These are phyloP conservation scores for Spinacia oleracea DNA, from an alignment of 179 eudicot species.

Conservation along the genomic window DNA sequence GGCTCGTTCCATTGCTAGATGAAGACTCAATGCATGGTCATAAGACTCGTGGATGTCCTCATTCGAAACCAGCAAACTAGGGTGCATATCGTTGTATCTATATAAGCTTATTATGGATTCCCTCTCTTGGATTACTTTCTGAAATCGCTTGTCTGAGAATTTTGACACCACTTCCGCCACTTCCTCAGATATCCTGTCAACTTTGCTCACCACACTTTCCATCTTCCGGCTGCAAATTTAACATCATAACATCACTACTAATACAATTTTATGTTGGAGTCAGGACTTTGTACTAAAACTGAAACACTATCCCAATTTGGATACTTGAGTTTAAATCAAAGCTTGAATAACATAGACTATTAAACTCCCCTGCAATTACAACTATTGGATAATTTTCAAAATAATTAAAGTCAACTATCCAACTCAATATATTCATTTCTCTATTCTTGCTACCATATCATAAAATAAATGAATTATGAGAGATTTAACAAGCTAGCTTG, in stretches of 20 bases:
- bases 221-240: slow-evolving; percentile 53
- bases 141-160: slow-evolving; percentile 29
- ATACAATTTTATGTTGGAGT: too few species aligned
- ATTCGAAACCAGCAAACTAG: slow-evolving; percentile 37
- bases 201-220: slow-evolving; percentile 51
- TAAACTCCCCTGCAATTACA: too few species aligned
- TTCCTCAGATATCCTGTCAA: slow-evolving; percentile 56
- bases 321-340: too few species aligned
- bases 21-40: slow-evolving; percentile 56
- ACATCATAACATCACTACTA: background rate
- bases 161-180: slow-evolving; percentile 45
- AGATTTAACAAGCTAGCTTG: too few species aligned
- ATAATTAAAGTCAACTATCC: too few species aligned
- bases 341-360: too few species aligned
- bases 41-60: slow-evolving; percentile 40
- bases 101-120: slow-evolving; percentile 51
- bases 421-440: too few species aligned
- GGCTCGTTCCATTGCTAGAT: slow-evolving; percentile 49
- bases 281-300: too few species aligned
- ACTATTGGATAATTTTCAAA: too few species aligned
- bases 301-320: too few species aligned
- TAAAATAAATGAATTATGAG: too few species aligned
- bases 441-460: too few species aligned
- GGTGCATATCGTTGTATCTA: slow-evolving; percentile 47
- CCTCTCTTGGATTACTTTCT: slow-evolving; percentile 40